phyloP scores from a whole-genome alignment of 2,329 filamentous ascomycete genomes.

The Fusarium phyllophilum region DNA sequence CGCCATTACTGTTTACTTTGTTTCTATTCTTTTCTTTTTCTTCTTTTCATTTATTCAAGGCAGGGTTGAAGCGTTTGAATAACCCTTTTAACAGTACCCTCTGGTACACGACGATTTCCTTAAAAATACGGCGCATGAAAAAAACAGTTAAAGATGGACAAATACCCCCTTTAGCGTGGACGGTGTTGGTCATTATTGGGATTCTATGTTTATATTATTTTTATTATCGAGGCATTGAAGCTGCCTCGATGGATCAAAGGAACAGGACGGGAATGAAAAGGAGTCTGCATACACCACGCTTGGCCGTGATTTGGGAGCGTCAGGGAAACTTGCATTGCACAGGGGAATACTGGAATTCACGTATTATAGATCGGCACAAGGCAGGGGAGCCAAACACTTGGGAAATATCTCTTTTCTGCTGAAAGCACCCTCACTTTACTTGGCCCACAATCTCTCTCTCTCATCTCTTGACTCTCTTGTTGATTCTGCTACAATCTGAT shows the following conservation, averaged over 20 bases:
- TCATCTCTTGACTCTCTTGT: slow-evolving; percentile 20
- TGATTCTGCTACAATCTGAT: slow-evolving; percentile 1
- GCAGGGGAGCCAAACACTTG: slow-evolving; percentile 42
- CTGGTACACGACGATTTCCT: slow-evolving; percentile 38
- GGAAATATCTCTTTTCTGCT: slow-evolving; percentile 36
- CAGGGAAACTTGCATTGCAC: slow-evolving; percentile 41
- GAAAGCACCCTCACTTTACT: slow-evolving; percentile 32
- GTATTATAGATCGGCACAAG: slow-evolving; percentile 45
- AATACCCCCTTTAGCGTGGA: slow-evolving; percentile 47
- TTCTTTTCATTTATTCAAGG: slow-evolving; percentile 10
- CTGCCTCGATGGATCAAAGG: slow-evolving; percentile 29
- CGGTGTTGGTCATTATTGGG: slow-evolving; percentile 42
- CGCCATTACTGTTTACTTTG: slow-evolving; percentile 8
- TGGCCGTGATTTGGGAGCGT: slow-evolving; percentile 40
- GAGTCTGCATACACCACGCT: slow-evolving; percentile 44
- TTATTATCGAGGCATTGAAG: slow-evolving; percentile 14
- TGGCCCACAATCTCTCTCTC: slow-evolving; percentile 3
- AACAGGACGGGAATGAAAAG: slow-evolving; percentile 39
- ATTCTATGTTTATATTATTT: slow-evolving; percentile 33
- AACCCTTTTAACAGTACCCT: slow-evolving; percentile 33
- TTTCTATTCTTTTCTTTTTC: slow-evolving; percentile 3
- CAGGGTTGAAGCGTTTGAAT: slow-evolving; percentile 38
- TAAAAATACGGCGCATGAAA: slow-evolving; percentile 45
- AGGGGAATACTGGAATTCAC: slow-evolving; percentile 35
- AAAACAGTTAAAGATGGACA: slow-evolving; percentile 46